Evolutionary conservation across 495 filamentous ascomycete species (phyloP), one percentile per base, ranked within the genome.

Genomic region (Podospora sp.): DNA sequence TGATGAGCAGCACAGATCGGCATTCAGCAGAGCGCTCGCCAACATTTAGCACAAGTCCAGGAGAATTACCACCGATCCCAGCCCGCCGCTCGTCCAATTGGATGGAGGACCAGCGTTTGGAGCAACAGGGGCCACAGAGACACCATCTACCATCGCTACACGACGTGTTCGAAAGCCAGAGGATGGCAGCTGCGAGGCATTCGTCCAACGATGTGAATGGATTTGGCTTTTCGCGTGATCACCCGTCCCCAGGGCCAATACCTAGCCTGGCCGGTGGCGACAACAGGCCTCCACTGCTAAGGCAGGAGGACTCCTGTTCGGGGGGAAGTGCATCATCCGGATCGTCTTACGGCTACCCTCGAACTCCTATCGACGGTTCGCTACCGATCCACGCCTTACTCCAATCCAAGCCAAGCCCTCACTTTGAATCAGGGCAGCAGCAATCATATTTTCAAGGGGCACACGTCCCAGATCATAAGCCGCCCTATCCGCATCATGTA

Each of bases 311-410:
- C 50, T 78, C 80, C n/a, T n/a, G n/a, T 20, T 78, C 75, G 21
- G 65, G 58, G 5, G 78, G 74, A n/a, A 79, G 74, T 51, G 56
- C 73, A 14, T 78, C 79, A 1, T 77, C 79, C 9, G 66, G 46
- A 27, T 73, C 72, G 2, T 68, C 69, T 0, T 76, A 65, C 57
- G 61, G 72, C n/a, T 68, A 71, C 29, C 75, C 80, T 0, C 77
- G 81, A 56, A 79, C 80, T 14, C 77, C 79, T 6, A 74, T 76
- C 59, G 82, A 84, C 26, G 78, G 77, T 0, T 73, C 79, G 11
- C 62, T 84, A 26, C 80, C 82, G 16, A 83, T 84, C 51, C 80
- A 84, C 62, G 78, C 81, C 18, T 71, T 84, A 16, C 64, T 84
- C 16, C 72, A 73, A 14, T 74, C 79, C 16, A 82, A 78, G 36